Percentiles rank a stretch among this genome's conserved stretches.
These are phyloP conservation scores for Pichiaceae sp. DNA, from an alignment of 1,139 yeast genomes.

Conservation along the genomic window DNA sequence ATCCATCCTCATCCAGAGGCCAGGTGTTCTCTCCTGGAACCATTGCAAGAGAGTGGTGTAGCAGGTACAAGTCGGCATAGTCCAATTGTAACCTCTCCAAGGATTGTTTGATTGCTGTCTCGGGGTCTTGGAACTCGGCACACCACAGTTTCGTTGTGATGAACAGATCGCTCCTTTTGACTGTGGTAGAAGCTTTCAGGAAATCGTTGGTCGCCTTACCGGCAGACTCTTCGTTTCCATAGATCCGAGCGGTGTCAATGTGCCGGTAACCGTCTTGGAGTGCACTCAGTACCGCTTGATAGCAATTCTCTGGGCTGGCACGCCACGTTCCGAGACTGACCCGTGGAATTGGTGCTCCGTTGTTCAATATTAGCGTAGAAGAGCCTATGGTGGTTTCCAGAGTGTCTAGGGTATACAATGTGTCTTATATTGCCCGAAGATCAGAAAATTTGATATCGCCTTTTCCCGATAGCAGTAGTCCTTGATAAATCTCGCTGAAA, in stretches of 20 bases:
- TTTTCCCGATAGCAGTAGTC: too few species aligned
- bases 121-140: constrained; percentile 44
- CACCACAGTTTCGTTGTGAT: constrained; percentile 42
- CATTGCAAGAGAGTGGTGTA: constrained; percentile 79
- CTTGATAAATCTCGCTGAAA: too few species aligned
- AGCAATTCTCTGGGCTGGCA: constrained; percentile 49
- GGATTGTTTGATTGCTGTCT: constrained; percentile 50
- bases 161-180: constrained; percentile 36
- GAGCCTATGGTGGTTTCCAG: too few species aligned
- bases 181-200: constrained; percentile 29
- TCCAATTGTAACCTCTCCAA: constrained; percentile 63
- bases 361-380: constrained; percentile 28
- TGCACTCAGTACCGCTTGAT: constrained; percentile 54
- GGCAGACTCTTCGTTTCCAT: constrained; percentile 45
- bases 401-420: too few species aligned
- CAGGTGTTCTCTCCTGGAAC: constrained; percentile 31
- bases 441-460: too few species aligned
- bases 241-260: constrained; percentile 52
- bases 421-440: too few species aligned
- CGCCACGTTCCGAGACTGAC: constrained; percentile 57
- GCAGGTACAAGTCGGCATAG: constrained; percentile 73
- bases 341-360: constrained; percentile 46
- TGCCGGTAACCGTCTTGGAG: constrained; percentile 46
- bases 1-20: constrained; percentile 34
- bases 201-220: constrained; percentile 36